These are phyloP conservation scores for Colletotrichum sojae DNA, from an alignment of 2,329 filamentous ascomycete genomes.

Conservation along the genomic window DNA sequence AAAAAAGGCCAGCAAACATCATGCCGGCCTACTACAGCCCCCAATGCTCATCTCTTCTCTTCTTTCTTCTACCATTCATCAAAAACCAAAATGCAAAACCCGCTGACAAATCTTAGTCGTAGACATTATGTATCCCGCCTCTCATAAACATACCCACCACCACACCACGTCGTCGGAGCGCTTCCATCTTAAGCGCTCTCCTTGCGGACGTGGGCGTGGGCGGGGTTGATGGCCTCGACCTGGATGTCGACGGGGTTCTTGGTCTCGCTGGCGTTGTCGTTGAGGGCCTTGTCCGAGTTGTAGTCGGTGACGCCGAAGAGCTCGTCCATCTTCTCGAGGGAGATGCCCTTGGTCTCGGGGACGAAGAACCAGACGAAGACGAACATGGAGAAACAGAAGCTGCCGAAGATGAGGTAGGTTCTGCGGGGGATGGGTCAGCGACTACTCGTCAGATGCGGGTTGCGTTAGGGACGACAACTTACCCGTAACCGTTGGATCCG, in stretches of 20 bases:
- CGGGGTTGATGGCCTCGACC: constrained; percentile 33
- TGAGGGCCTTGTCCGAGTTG: constrained; percentile 35
- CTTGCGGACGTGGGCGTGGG: constrained; percentile 38
- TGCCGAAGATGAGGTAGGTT: constrained; percentile 75
- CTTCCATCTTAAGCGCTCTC: constrained; percentile 20
- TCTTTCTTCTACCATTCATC: constrained; percentile 18
- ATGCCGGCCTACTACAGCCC: constrained; percentile 2
- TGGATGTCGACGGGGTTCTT: constrained; percentile 31
- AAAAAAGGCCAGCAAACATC: constrained; percentile 22
- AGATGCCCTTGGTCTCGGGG: constrained; percentile 73
- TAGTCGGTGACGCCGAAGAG: constrained; percentile 40
- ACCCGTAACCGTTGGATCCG: constrained; percentile 54
- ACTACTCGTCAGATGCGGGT: neutral
- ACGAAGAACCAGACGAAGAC: constrained; percentile 73
- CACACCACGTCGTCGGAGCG: neutral
- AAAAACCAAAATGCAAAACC: constrained; percentile 1
- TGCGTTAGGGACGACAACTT: constrained; percentile 17
- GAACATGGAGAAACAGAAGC: constrained; percentile 75
- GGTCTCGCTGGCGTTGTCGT: constrained; percentile 35
- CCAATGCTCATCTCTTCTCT: neutral
- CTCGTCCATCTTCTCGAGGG: constrained; percentile 43
- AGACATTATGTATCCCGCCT: constrained; percentile 18
- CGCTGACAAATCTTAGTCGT: constrained; percentile 11
- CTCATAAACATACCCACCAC: neutral
- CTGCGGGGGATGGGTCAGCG: constrained; percentile 43